Conservation (phyloP, 192 early-diverging fungal genomes). For the Gigaspora rosea region DNA sequence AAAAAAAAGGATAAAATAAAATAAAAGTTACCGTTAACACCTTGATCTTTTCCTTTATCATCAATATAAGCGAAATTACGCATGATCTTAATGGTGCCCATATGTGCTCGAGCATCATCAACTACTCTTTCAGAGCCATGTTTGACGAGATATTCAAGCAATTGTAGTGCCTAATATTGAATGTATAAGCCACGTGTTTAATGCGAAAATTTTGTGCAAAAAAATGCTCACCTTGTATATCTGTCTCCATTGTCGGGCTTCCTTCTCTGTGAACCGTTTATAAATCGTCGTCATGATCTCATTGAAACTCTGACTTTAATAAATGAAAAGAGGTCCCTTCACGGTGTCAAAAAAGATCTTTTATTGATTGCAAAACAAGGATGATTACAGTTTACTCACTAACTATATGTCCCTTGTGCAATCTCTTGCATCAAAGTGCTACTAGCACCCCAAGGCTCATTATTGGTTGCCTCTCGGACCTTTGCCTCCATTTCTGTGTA, state of each 20-base stretch:
- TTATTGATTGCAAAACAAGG: background rate
- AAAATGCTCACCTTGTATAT: conserved; percentile 83
- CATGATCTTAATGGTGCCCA: conserved; percentile 87
- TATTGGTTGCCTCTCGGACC: conserved; percentile 89
- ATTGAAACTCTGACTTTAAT: conserved; percentile 79
- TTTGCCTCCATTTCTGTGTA: conserved; percentile 93
- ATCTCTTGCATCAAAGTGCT: conserved; percentile 93
- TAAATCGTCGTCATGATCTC: conserved; percentile 97
- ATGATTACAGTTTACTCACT: conserved; percentile 48
- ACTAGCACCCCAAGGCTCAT: conserved; percentile 94
- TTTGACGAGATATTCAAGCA: conserved; percentile 93
- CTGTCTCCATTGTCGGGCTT: conserved; percentile 85
- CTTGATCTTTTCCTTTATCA: conserved; percentile 95
- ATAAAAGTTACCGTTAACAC: conserved; percentile 78
- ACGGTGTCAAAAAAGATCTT: background rate
- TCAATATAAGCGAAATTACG: conserved; percentile 89
- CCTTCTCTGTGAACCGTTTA: conserved; percentile 81
- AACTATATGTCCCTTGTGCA: conserved; percentile 83
- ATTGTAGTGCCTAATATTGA: conserved; percentile 71
- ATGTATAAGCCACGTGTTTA: conserved; percentile 8
- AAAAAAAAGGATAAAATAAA: too few species aligned
- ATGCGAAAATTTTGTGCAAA: background rate
- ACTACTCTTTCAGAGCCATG: conserved; percentile 93
- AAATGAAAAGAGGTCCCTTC: background rate
- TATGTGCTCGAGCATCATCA: conserved; percentile 80